Evolutionary conservation across 805 yeast species (phyloP).

Genomic region (Debaryomyces tyrocola): DNA sequence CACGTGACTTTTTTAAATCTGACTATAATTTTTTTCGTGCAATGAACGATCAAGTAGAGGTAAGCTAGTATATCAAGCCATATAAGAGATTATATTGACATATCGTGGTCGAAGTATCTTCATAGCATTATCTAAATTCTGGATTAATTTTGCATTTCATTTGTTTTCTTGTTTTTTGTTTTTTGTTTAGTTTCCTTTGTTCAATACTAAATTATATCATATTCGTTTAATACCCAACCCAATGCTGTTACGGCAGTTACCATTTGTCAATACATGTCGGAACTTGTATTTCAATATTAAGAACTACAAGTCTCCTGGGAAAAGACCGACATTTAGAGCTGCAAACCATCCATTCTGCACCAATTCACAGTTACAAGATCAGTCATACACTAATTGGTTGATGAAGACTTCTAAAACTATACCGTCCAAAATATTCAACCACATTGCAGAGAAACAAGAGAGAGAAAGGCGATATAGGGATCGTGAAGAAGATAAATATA

Average conservation of each 20-base stretch:
- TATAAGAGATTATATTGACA: too few relatives aligned
- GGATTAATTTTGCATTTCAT: not conserved
- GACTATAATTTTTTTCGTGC: too few relatives aligned
- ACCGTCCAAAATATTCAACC: constrained; percentile 9
- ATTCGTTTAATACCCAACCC: not conserved
- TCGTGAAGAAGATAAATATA: constrained; percentile 1
- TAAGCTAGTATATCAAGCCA: too few relatives aligned
- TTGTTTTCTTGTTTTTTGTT: not conserved
- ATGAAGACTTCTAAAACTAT: constrained; percentile 10
- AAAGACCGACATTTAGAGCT: constrained; percentile 11
- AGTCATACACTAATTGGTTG: constrained; percentile 18
- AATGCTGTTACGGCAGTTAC: constrained; percentile 17
- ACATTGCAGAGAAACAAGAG: not conserved
- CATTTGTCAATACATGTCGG: constrained; percentile 15
- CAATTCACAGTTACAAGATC: constrained; percentile 15
- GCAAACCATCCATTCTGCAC: constrained; percentile 19
- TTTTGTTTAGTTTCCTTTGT: not conserved
- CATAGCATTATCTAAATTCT: not conserved
- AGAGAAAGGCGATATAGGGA: not conserved
- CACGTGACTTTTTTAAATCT: too few relatives aligned
- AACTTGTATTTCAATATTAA: constrained; percentile 13
- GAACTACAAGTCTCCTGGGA: constrained; percentile 7
- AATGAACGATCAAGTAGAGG: too few relatives aligned
- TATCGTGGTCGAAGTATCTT: not conserved
- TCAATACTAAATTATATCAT: not conserved